phyloP scores from a whole-genome alignment of 2,329 filamentous ascomycete genomes.

The Colletotrichum zoysiae region DNA sequence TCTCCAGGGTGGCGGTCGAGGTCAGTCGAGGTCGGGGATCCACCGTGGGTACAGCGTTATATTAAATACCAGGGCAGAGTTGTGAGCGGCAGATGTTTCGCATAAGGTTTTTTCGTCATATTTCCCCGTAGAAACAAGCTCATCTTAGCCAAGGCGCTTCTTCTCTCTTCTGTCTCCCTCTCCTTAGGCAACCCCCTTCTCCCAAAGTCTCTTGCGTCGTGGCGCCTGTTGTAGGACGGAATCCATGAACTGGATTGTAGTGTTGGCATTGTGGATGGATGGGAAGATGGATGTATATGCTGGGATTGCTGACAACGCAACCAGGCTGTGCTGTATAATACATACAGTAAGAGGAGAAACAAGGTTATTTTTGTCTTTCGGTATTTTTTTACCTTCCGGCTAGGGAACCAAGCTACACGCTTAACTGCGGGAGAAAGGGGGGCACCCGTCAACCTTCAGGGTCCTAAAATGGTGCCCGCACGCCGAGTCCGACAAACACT shows the following conservation, averaged over 20 bases:
- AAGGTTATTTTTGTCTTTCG: too few relatives aligned
- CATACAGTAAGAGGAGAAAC: too few relatives aligned
- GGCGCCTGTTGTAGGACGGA: too few relatives aligned
- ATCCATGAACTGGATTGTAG: slow-evolving; percentile 3
- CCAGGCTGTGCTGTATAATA: too few relatives aligned
- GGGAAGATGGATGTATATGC: background rate
- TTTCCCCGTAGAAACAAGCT: too few relatives aligned
- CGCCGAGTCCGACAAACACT: background rate
- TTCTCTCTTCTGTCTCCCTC: background rate
- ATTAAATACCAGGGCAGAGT: slow-evolving; percentile 35
- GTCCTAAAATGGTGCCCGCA: background rate
- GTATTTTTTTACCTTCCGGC: too few relatives aligned
- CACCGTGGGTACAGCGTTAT: slow-evolving; percentile 17
- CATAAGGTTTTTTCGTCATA: background rate
- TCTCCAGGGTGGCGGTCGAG: too few relatives aligned
- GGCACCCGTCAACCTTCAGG: background rate
- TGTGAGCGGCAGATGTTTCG: background rate
- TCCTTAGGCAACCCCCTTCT: background rate
- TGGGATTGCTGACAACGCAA: background rate
- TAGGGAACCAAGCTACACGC: background rate
- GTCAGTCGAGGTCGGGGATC: slow-evolving; percentile 1
- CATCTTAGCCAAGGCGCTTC: too few relatives aligned
- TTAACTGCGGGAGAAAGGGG: background rate
- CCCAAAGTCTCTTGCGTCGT: background rate
- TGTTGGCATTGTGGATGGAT: background rate